A percentile compares a stretch with the other conserved stretches of the same genome.
Evolutionary conservation across 768 basidiomycete genomes (phyloP).

Genomic region (Podaxis sp.): DNA sequence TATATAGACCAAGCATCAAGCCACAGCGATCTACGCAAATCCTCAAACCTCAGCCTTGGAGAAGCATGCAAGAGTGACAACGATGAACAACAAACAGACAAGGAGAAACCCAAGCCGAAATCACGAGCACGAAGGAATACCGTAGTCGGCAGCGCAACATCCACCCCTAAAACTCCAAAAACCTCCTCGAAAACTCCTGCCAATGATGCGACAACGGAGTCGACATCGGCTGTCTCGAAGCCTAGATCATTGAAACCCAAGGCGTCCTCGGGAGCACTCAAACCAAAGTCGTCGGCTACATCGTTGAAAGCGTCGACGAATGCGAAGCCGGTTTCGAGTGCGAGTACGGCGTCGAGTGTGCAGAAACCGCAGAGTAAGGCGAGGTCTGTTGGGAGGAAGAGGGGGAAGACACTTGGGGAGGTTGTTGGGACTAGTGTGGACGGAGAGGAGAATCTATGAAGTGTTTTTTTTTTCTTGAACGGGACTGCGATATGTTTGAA

Average conservation of each 20-base stretch:
- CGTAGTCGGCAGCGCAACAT: not conserved
- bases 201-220: not conserved
- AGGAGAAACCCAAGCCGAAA: constrained; percentile 8
- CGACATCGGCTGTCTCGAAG: not conserved
- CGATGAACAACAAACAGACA: constrained; percentile 1
- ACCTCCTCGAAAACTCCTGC: not conserved
- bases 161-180: constrained; percentile 8
- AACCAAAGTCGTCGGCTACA: constrained; percentile 7
- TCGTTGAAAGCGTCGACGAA: constrained; percentile 1
- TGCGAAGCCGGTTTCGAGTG: not conserved
- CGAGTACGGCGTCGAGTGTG: not conserved
- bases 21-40: not conserved
- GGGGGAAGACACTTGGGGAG: constrained; percentile 11
- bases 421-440: constrained; percentile 17
- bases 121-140: constrained; percentile 8
- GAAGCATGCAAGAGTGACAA: not conserved
- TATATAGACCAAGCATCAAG: not conserved
- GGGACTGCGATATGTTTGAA: not conserved
- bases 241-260: constrained; percentile 4
- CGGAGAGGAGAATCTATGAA: constrained; percentile 2
- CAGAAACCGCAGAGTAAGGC: not conserved
- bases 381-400: constrained; percentile 1
- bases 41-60: not conserved
- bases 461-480: not conserved
- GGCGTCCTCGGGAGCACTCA: constrained; percentile 3